Evolutionary conservation across 306 rosid species (phyloP).

Genomic region (Mimosa pudica): DNA sequence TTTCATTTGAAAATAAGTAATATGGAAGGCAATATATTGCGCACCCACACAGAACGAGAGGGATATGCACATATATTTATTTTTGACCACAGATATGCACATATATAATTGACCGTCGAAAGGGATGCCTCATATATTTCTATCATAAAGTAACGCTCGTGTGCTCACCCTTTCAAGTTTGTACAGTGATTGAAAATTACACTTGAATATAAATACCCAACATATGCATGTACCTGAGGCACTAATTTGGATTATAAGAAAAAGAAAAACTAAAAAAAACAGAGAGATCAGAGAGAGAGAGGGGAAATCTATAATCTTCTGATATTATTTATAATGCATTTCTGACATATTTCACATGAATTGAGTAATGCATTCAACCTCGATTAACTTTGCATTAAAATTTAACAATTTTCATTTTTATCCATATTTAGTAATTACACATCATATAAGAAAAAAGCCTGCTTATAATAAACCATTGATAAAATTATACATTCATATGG

Average conservation of each 20-base stretch:
- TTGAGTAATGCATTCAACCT: too few relatives aligned
- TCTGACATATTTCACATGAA: too few relatives aligned
- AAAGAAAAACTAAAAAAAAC: not conserved
- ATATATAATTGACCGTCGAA: slow-evolving; percentile 5
- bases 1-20: slow-evolving; percentile 16
- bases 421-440: too few relatives aligned
- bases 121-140: slow-evolving; percentile 3
- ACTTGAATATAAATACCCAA: slow-evolving; percentile 19
- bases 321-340: too few relatives aligned
- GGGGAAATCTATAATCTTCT: not conserved
- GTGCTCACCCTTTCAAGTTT: slow-evolving; percentile 17
- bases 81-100: too few relatives aligned
- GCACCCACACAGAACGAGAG: not conserved
- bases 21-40: not conserved
- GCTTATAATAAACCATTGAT: too few relatives aligned
- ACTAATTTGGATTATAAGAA: slow-evolving; percentile 17
- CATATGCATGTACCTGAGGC: slow-evolving; percentile 27
- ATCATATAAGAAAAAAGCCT: too few relatives aligned
- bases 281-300: not conserved
- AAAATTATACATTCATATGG: too few relatives aligned
- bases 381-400: too few relatives aligned
- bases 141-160: slow-evolving; percentile 11
- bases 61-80: not conserved
- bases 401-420: too few relatives aligned
- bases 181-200: slow-evolving; percentile 16